These are phyloP conservation scores for Raffaelea ambrosiae DNA, from an alignment of 2,329 filamentous ascomycete species.

Conservation along the genomic window DNA sequence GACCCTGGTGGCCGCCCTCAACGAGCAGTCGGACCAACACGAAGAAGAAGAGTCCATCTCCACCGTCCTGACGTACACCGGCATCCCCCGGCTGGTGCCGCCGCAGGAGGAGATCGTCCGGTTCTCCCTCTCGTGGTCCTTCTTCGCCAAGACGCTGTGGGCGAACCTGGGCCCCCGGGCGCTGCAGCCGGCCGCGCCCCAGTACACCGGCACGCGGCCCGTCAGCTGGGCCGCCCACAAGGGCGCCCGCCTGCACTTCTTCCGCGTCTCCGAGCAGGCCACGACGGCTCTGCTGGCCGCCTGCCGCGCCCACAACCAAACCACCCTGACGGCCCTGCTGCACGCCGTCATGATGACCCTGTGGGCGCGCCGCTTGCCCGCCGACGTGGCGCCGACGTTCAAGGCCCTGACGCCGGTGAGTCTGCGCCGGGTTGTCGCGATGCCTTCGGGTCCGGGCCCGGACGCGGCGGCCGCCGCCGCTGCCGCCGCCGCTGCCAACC, in stretches of 20 bases:
- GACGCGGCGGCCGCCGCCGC: too few species aligned
- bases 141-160: constrained; percentile 32
- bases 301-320: constrained; percentile 29
- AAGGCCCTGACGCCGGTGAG: constrained; percentile 32
- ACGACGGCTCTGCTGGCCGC: constrained; percentile 25
- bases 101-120: constrained; percentile 32
- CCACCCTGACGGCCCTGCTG: constrained; percentile 40
- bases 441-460: constrained; percentile 5
- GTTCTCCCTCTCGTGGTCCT: constrained; percentile 30
- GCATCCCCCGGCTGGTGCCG: constrained; percentile 24
- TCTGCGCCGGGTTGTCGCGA: constrained; percentile 29
- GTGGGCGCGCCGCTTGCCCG: constrained; percentile 27
- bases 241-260: constrained; percentile 23
- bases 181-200: constrained; percentile 19
- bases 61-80: constrained; percentile 22
- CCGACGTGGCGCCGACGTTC: constrained; percentile 24
- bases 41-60: constrained; percentile 8
- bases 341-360: constrained; percentile 35
- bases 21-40: constrained; percentile 5
- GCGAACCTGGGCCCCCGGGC: constrained; percentile 28
- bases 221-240: constrained; percentile 25
- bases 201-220: constrained; percentile 28
- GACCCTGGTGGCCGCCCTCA: constrained; percentile 34
- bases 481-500: background rate
- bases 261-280: constrained; percentile 24